A percentile compares a stretch with the other conserved stretches of the same genome.
phyloP scores from a whole-genome alignment of 2,329 filamentous ascomycete genomes.

The Zelopaecilomyces penicillatus region DNA sequence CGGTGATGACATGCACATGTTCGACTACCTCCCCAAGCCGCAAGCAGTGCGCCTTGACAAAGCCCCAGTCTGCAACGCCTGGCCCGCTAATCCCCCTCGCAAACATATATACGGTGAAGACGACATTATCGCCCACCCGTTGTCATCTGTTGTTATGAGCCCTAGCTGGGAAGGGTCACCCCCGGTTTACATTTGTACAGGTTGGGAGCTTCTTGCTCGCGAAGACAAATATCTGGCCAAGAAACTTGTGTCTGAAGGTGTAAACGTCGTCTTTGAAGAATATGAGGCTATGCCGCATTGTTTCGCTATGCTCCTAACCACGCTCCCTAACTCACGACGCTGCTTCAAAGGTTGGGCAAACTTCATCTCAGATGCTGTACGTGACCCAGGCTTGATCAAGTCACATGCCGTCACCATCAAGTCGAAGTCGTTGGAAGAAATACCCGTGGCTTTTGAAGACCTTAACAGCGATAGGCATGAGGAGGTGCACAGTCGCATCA shows the following conservation, averaged over 20 bases:
- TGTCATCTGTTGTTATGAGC: conserved; percentile 55
- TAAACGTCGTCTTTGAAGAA: conserved; percentile 57
- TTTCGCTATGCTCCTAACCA: conserved; percentile 52
- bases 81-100: conserved; percentile 49
- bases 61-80: conserved; percentile 39
- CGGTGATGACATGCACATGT: conserved; percentile 17
- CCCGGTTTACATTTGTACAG: conserved; percentile 60
- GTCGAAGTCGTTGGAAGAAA: conserved; percentile 44
- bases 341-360: conserved; percentile 48
- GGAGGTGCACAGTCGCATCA: conserved; percentile 33
- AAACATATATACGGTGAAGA: conserved; percentile 48
- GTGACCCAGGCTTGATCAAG: conserved; percentile 23
- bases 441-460: conserved; percentile 31
- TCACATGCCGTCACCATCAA: conserved; percentile 38
- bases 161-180: conserved; percentile 52
- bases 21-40: conserved; percentile 43
- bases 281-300: conserved; percentile 77
- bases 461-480: conserved; percentile 36
- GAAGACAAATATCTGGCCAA: conserved; percentile 55
- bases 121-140: conserved; percentile 51
- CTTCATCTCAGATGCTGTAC: conserved; percentile 42
- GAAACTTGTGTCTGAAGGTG: conserved; percentile 47
- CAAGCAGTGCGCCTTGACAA: conserved; percentile 19
- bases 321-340: conserved; percentile 34
- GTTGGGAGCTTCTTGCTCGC: conserved; percentile 64